Base-by-base conservation (phyloP, 2,329 filamentous ascomycete species). In the Fusarium algeriense region DNA sequence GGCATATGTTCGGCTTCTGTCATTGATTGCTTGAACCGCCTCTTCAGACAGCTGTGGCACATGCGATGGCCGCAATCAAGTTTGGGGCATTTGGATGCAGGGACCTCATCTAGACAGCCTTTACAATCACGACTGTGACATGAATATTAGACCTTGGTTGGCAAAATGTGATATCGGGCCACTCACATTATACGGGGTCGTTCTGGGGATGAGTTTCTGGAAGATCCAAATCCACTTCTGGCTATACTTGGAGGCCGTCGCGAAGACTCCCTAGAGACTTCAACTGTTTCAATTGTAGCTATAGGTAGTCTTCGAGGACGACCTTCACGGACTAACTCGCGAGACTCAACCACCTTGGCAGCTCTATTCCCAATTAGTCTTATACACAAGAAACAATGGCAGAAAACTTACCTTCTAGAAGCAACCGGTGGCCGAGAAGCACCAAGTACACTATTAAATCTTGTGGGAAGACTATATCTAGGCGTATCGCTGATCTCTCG, bases 1-100 rank as follows among this genome's bases (percentile, higher is more conserved):
- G 94, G 93, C 93, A 97, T 97, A 73, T 93, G 90, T 66, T 90
- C 87, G 2, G 92, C 90, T 78, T 97, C 93, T 44, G 86, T 90
- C 68, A 95, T 85, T 14, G 93, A 96, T 67, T 93, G 85, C 58
- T 86, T 89, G 81, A 97, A 97, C 62, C 89, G 87, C 53, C 90
- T 88, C 79, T 90, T 91, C 43, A 97, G 84, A 79, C 94, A 97
- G 11, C 86, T 79, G 70, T 92, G 86, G 80, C 94, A 97, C 91
- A 95, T 94, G 68, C 90, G 88, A 80, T 97, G 94, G 5, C 90
- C 90, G 78, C 94, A 97, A 72, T 89, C 87, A 38, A 97, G 87
- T 78, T 91, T 92, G 40, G 90, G 90, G 37, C 91, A 88, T 79
- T 89, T 90, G 64, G 85, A 85, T 13, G 86, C 77, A 2, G 90